A percentile compares a stretch with the other conserved stretches of the same genome.
Evolutionary conservation across 129 eudicot species (phyloP).

Genomic region (Oenanthe sinensis): DNA sequence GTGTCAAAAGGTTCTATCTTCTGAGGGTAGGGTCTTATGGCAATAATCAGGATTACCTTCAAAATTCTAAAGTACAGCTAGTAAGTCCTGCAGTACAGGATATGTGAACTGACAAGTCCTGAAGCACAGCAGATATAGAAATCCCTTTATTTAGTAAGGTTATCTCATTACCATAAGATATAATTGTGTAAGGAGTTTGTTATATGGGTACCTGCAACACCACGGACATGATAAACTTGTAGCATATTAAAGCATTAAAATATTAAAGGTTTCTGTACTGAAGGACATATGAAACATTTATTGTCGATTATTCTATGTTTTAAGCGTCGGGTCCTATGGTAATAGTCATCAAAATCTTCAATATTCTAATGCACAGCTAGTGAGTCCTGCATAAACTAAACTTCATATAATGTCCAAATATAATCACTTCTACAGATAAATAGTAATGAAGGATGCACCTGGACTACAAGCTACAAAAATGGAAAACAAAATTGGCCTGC

Average conservation of each 20-base stretch:
- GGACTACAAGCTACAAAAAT: constrained; percentile 86
- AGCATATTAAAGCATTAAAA: background rate
- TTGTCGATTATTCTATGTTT: background rate
- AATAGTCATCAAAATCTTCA: background rate
- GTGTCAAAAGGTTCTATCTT: background rate
- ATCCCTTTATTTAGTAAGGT: background rate
- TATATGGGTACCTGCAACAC: background rate
- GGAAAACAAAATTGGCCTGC: constrained; percentile 84
- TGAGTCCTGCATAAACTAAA: background rate
- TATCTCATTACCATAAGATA: background rate
- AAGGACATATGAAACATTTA: constrained; percentile 34
- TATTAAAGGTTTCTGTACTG: background rate
- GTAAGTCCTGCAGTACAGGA: background rate
- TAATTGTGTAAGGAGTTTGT: background rate
- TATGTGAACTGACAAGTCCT: background rate
- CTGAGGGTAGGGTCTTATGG: background rate
- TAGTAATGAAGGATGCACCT: constrained; percentile 69
- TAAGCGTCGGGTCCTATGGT: background rate
- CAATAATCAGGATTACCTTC: background rate
- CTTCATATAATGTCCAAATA: constrained; percentile 7
- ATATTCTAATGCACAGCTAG: background rate
- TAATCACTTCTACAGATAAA: constrained; percentile 40
- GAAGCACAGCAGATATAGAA: no score
- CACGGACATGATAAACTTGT: background rate
- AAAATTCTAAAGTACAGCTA: background rate